A percentile compares a stretch with the other conserved stretches of the same genome.
These are phyloP conservation scores for Phytophthora syringae DNA, from an alignment of 352 stramenopile species.

Conservation along the genomic window DNA sequence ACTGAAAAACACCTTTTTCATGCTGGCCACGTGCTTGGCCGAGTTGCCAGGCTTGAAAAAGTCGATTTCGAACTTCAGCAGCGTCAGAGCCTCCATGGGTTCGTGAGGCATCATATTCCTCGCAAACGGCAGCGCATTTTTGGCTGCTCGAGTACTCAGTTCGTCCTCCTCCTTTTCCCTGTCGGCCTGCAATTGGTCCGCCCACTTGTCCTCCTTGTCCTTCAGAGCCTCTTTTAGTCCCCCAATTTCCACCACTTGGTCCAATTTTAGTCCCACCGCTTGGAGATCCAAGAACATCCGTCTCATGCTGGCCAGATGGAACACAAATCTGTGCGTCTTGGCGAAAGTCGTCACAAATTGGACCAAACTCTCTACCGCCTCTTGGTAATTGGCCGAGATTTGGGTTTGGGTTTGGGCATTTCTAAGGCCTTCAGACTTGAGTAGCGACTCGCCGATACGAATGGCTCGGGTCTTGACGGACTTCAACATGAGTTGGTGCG, in stretches of 20 bases:
- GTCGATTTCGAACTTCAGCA: constrained; percentile 46
- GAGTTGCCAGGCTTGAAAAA: constrained; percentile 35
- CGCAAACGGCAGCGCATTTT: constrained; percentile 38
- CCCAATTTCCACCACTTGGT: constrained; percentile 8
- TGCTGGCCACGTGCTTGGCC: constrained; percentile 30
- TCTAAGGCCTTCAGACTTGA: too few relatives aligned
- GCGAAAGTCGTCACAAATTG: constrained; percentile 25
- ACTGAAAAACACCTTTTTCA: constrained; percentile 45
- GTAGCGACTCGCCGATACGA: neutral
- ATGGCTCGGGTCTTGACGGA: constrained; percentile 8
- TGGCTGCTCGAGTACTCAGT: constrained; percentile 20
- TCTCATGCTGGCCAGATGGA: constrained; percentile 33
- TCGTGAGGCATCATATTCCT: constrained; percentile 36
- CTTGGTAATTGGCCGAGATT: too few relatives aligned
- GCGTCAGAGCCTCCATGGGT: constrained; percentile 42
- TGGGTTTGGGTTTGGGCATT: neutral
- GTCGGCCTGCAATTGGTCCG: constrained; percentile 9
- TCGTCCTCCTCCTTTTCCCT: constrained; percentile 23
- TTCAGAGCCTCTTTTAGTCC: neutral
- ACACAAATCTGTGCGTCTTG: constrained; percentile 27
- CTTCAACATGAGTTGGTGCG: constrained; percentile 21
- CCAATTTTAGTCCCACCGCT: constrained; percentile 4
- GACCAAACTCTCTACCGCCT: neutral
- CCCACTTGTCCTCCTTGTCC: constrained; percentile 1
- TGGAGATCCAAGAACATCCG: constrained; percentile 23